These are phyloP conservation scores for Raffaelea arxii DNA, from an alignment of 2,329 filamentous ascomycete species.

Conservation along the genomic window DNA sequence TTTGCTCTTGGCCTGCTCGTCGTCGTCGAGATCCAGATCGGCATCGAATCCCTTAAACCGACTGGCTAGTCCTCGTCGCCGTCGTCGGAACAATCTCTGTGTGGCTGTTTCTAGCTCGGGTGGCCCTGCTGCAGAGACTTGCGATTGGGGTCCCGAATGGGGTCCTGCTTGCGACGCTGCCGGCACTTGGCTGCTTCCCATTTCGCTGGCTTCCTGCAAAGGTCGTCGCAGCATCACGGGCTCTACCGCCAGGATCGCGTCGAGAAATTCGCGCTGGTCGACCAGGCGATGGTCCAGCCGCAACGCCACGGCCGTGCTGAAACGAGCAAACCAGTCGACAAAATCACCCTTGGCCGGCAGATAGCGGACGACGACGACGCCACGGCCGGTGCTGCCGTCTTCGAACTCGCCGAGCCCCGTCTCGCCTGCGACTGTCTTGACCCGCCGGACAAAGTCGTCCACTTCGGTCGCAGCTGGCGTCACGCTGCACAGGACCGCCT, in stretches of 20 bases:
- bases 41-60: conserved; percentile 66
- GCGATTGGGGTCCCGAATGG: background rate
- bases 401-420: conserved; percentile 59
- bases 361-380: conserved; percentile 71
- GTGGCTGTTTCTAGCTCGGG: background rate
- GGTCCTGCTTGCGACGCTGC: background rate
- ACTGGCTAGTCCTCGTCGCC: conserved; percentile 19
- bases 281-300: conserved; percentile 73
- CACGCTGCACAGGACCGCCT: conserved; percentile 60
- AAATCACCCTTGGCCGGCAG: conserved; percentile 45
- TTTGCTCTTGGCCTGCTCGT: background rate
- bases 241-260: conserved; percentile 77
- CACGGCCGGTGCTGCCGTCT: conserved; percentile 53
- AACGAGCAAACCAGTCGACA: conserved; percentile 57
- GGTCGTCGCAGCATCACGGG: conserved; percentile 60
- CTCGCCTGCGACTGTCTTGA: conserved; percentile 64
- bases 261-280: conserved; percentile 83
- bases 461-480: conserved; percentile 53
- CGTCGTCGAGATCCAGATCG: conserved; percentile 29
- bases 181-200: background rate
- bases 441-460: conserved; percentile 68
- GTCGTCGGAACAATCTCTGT: too few relatives aligned
- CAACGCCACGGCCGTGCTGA: conserved; percentile 60
- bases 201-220: conserved; percentile 41
- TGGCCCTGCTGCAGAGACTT: conserved; percentile 18